Evolutionary conservation across 1,284 basidiomycete genomes (phyloP), one percentile per base, ranked within the genome.

Genomic region (Ceratobasidium sp.): DNA sequence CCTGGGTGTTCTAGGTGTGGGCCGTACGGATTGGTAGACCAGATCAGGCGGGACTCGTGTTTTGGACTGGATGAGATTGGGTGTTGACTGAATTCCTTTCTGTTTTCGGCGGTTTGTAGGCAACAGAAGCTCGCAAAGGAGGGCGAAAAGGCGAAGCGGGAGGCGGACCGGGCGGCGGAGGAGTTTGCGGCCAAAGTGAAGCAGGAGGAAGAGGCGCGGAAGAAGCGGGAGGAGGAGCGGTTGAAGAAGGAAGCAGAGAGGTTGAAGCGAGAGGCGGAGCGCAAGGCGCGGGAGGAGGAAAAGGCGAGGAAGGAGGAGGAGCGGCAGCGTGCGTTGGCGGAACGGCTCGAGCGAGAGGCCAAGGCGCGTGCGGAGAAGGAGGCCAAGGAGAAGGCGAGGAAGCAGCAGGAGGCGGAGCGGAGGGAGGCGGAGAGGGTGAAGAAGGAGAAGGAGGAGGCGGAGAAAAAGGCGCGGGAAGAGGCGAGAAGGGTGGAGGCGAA

Each of bases 81-180:
- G 54, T 67, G 76, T 54, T 65, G 40, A 57, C n/a, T 28, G 33
- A 33, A 33, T 33, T 33, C 33, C 33, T 33, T 33, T 33, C 33
- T 33, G 33, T 33, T 33, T 33, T 33, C 33, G 33, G 33, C 33
- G 33, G 40, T 44, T 79, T 71, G 10, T 82, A 97, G 96, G 86
- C 91, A 91, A 84, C 95, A 97, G 86, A 97, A 97, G 86, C 88
- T 91, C 81, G 94, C 94, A 73, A 97, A 97, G 83, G 97, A 98
- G 82, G 95, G 96, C 83, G 96, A 96, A 84, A 90, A 90, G 75
- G 93, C 94, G 15, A 89, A 89, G 33, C 91, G 91, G 81, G 94
- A 94, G 65, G 94, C 93, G 28, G 94, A 94, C 83, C 90, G 92
- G 84, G 93, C 93, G 57, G 93, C 92, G 26, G 93, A 96, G 84